Percentiles rank a stretch among this genome's conserved stretches.
Conservation (phyloP, 768 basidiomycete species). For the Cytidiella melzeri region DNA sequence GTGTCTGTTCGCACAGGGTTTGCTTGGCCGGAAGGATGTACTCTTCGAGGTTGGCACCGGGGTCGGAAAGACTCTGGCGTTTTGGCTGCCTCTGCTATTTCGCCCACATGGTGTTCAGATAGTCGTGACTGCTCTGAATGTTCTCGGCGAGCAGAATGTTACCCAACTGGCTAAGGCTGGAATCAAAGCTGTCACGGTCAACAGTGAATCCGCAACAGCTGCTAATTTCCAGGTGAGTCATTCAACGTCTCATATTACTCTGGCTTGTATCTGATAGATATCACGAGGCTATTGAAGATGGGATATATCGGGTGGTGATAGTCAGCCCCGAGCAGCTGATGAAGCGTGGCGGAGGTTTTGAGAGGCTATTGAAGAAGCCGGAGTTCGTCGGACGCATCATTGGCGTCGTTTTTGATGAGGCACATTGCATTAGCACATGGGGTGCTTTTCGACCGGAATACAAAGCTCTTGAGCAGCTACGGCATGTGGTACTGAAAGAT, state of each 20-base stretch:
- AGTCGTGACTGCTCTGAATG: conserved; percentile 26
- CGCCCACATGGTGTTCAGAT: not conserved
- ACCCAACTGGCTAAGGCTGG: conserved; percentile 10
- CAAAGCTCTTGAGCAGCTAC: conserved; percentile 18
- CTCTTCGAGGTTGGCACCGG: conserved; percentile 1
- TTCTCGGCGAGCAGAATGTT: conserved; percentile 27
- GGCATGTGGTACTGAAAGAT: conserved; percentile 23
- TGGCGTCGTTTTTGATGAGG: conserved; percentile 33
- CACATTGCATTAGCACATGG: conserved; percentile 36
- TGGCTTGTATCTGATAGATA: not conserved
- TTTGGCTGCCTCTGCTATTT: conserved; percentile 11
- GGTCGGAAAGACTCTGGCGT: conserved; percentile 8
- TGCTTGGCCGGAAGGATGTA: not conserved
- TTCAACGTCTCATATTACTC: not conserved
- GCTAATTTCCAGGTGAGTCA: not conserved
- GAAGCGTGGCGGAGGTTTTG: conserved; percentile 16
- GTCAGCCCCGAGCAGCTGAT: conserved; percentile 26
- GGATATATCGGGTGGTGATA: conserved; percentile 21
- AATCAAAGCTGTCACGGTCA: conserved; percentile 18
- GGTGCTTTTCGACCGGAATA: conserved; percentile 33
- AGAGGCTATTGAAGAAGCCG: conserved; percentile 17
- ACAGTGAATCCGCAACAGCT: conserved; percentile 9
- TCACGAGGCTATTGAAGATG: conserved; percentile 22
- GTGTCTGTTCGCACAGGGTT: not conserved
- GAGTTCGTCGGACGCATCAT: conserved; percentile 20